phyloP scores from a whole-genome alignment of 164 flowering plant genomes.

The Magnolia changhungtana region DNA sequence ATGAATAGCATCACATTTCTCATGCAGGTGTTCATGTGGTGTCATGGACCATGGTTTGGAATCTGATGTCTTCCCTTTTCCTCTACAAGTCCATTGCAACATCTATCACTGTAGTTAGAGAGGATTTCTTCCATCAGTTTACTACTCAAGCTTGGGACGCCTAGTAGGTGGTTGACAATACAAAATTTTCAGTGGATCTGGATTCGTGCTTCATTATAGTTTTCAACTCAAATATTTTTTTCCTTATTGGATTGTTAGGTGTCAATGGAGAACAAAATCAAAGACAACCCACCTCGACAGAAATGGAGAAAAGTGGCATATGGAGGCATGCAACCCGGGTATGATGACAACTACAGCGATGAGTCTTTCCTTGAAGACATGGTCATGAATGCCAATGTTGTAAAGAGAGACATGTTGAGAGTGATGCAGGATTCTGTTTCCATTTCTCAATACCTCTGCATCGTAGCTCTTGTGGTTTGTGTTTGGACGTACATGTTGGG shows the following conservation, averaged over 20 bases:
- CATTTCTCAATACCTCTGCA: slow-evolving; percentile 81
- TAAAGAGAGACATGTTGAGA: slow-evolving; percentile 45
- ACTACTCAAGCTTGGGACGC: background rate
- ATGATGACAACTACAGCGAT: slow-evolving; percentile 83
- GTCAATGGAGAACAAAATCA: slow-evolving; percentile 18
- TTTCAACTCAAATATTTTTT: background rate
- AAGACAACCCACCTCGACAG: slow-evolving; percentile 24
- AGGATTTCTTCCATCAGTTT: background rate
- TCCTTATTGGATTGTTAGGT: background rate
- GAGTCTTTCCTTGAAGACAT: slow-evolving; percentile 87
- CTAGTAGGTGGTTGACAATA: too few species aligned
- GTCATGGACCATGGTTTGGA: background rate
- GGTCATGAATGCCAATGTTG: slow-evolving; percentile 95
- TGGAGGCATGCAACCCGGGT: slow-evolving; percentile 99
- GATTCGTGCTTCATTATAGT: background rate
- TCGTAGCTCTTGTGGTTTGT: slow-evolving; percentile 78
- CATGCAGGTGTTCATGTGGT: background rate
- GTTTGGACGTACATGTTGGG: slow-evolving; percentile 77
- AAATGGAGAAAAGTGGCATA: slow-evolving; percentile 98
- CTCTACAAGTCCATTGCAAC: background rate
- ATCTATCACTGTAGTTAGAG: background rate
- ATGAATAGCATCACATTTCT: too few species aligned
- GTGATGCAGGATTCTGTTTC: slow-evolving; percentile 54
- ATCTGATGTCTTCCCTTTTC: background rate
- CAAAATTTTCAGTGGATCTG: background rate